Base-by-base conservation (phyloP, 2,329 filamentous ascomycete species). In the Cercospora nicotianae region DNA sequence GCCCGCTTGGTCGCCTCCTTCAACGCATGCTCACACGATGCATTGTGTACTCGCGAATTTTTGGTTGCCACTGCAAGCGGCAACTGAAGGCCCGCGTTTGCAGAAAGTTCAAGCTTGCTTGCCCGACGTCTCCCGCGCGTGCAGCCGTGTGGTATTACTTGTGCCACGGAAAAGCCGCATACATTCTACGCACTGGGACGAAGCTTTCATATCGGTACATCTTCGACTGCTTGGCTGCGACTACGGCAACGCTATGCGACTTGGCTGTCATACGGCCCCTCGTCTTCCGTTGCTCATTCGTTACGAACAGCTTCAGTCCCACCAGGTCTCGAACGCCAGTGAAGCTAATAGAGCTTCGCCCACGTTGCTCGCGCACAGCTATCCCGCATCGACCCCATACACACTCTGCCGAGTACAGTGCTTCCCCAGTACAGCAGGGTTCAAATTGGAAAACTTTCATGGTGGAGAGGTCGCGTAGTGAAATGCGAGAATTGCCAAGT, bases 361-460 rank as follows among this genome's bases (percentile, higher is more conserved):
- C 60, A 26, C 51, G 48, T 42, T 42, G 31, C 20, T 59, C 39
- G n/a, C 33, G 64, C 31, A 39, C 28, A 58, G 26, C 51, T 30
- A 31, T 18, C 65, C 65, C 65, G 65, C 65, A 67, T 39, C 48
- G 33, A 31, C 65, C 60, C 55, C 61, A 67, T 61, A 57, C 28
- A 30, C 45, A 12, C 39, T 57, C 28, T 64, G 62, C 62, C 33
- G 51, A 58, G 26, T 20, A 45, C 53, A 36, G 63, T 58, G 60
- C 7, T 53, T 20, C 48, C 48, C 48, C 48, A 53, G 36, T n/a
- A 42, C 16, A 42, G 16, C 36, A 42, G 36, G 36, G 36, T 42
- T 42, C 36, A n/a, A 16, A 42, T 6, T n/a, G 36, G 36, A 42
- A 42, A 42, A n/a, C 36, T 42, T 42, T 42, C 36, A 42, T 42